phyloP scores from a whole-genome alignment of 768 basidiomycete species.

The Solioccasus polychromus region DNA sequence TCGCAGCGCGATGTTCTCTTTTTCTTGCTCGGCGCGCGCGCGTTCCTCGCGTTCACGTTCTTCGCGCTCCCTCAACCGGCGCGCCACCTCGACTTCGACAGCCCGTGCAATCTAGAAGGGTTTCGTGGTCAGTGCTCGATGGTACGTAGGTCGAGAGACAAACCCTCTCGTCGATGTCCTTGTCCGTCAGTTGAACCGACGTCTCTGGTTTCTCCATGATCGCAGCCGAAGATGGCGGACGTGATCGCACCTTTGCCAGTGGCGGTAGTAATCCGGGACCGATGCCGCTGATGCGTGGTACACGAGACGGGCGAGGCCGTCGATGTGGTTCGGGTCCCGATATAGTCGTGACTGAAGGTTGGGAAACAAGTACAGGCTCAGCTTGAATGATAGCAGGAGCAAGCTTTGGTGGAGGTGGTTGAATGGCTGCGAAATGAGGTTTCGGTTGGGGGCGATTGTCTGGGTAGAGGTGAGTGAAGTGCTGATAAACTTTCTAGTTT shows the following conservation, averaged over 20 bases:
- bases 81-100: constrained; percentile 71
- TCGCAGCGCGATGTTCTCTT: constrained; percentile 21
- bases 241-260: constrained; percentile 17
- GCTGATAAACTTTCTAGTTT: neutral
- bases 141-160: constrained; percentile 3
- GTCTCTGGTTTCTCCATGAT: constrained; percentile 17
- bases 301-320: constrained; percentile 30
- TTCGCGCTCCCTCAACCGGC: constrained; percentile 52
- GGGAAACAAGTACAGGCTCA: constrained; percentile 30
- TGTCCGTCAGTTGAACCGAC: constrained; percentile 46
- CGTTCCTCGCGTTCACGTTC: constrained; percentile 34
- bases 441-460: constrained; percentile 60
- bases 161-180: constrained; percentile 74
- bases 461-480: constrained; percentile 23
- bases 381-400: constrained; percentile 47
- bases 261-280: constrained; percentile 25
- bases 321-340: constrained; percentile 17
- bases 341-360: constrained; percentile 6
- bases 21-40: constrained; percentile 21
- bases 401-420: constrained; percentile 43
- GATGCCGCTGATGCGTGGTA: constrained; percentile 31
- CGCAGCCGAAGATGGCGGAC: constrained; percentile 13
- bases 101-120: constrained; percentile 63
- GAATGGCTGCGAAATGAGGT: constrained; percentile 63
- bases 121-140: neutral